These are phyloP conservation scores for Chlorella sp. DNA, from an alignment of 139 green algal genomes.

Conservation along the genomic window DNA sequence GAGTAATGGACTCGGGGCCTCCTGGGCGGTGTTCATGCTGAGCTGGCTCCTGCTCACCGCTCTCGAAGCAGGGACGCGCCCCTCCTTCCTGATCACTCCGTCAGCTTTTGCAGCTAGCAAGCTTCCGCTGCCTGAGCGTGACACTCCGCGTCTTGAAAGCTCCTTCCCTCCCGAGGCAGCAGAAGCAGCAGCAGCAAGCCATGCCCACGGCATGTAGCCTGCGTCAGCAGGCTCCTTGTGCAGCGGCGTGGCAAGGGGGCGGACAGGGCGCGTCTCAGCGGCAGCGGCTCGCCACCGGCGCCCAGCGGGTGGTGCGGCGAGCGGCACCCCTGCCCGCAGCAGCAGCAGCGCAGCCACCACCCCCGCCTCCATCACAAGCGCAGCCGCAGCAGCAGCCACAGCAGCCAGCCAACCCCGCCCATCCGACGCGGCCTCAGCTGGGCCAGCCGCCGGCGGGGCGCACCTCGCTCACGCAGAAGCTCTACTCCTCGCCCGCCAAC, in stretches of 20 bases:
- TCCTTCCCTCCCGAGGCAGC: no score
- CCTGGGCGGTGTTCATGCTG: not conserved
- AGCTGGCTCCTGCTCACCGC: no score
- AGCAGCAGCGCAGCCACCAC: not conserved
- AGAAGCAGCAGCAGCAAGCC: not conserved
- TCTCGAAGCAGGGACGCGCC: no score
- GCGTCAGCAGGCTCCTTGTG: not conserved
- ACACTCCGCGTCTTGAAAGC: no score
- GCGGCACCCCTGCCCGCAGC: not conserved
- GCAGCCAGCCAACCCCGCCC: not conserved
- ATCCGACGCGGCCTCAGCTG: not conserved
- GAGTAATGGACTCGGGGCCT: not conserved
- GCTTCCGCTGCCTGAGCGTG: no score
- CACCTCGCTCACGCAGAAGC: conserved; percentile 13
- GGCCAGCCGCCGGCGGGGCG: not conserved
- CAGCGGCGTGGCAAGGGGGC: not conserved
- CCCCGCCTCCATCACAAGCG: not conserved
- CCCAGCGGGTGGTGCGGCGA: no score
- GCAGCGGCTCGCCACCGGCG: no score
- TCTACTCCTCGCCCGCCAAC: conserved; percentile 23
- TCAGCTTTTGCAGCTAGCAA: no score
- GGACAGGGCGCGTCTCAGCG: no score
- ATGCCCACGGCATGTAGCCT: not conserved
- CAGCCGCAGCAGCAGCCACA: not conserved
- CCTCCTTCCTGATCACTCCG: no score